Conservation (phyloP, 164 flowering plant species). For the Piper longum region DNA sequence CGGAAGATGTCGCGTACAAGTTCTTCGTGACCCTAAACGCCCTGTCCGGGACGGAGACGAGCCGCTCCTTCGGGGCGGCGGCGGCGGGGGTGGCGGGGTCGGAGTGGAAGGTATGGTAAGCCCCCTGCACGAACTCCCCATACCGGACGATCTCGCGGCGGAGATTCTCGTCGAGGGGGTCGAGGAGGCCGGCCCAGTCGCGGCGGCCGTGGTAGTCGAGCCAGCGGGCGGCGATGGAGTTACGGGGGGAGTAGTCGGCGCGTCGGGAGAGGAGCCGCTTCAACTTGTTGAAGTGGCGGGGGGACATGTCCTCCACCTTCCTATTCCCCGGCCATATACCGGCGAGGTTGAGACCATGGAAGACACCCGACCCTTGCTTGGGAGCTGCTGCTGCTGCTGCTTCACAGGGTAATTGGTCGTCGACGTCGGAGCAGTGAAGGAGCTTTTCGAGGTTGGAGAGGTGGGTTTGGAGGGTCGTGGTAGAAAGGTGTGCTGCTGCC, state of each 20-base stretch:
- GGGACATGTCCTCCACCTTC: constrained; percentile 71
- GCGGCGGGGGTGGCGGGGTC: constrained; percentile 43
- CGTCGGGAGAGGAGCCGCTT: constrained; percentile 45
- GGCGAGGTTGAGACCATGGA: constrained; percentile 35
- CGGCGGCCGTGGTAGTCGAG: constrained; percentile 63
- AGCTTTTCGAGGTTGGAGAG: constrained; percentile 53
- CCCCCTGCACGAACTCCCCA: constrained; percentile 83
- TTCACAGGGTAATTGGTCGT: constrained; percentile 2
- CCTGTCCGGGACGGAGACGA: constrained; percentile 47
- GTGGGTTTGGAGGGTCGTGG: constrained; percentile 16
- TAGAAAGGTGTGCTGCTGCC: too few relatives aligned
- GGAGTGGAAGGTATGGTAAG: constrained; percentile 65
- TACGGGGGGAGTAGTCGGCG: constrained; percentile 60
- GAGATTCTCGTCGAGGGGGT: constrained; percentile 88
- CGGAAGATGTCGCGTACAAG: constrained; percentile 79
- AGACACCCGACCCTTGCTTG: constrained; percentile 10
- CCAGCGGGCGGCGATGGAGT: constrained; percentile 53
- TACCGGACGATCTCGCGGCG: constrained; percentile 77
- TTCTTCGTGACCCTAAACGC: constrained; percentile 63
- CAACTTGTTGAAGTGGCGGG: constrained; percentile 41
- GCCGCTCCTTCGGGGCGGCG: constrained; percentile 19
- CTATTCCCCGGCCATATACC: constrained; percentile 41
- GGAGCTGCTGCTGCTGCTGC: constrained; percentile 2
- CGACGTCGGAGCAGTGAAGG: constrained; percentile 17
- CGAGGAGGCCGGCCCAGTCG: constrained; percentile 74